Evolutionary conservation across 768 basidiomycete species (phyloP), one percentile per base, ranked within the genome.

Genomic region (Xanthoconium purpureum): DNA sequence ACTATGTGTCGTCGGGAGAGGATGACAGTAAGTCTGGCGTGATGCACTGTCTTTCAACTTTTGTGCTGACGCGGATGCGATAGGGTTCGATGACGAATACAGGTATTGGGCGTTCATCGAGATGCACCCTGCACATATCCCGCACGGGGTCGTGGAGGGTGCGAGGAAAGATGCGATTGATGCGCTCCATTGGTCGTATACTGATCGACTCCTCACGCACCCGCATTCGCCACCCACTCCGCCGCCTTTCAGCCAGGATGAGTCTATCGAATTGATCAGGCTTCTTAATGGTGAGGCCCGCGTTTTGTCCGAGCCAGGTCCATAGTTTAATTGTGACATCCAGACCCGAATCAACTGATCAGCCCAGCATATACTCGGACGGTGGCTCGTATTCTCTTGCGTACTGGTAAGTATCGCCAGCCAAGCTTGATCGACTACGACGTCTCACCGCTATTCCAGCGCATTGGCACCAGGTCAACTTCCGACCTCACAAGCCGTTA

Each of bases 31-130:
- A 70, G 79, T 12, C 30, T 1, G 15, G 3, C 20, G 24, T 4
- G 6, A 9, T 8, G 5, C 4, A n/a, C 58, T 33, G 11, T 37
- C 14, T 24, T 8, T 39, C 3, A 12, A 20, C 17, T 35, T 49
- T 15, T 29, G 28, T 39, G 8, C 50, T 58, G 15, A 61, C 48
- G 15, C 4, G 15, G 14, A 36, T n/a, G 17, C 13, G 24, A 51
- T 58, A 91, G 91, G 81, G 45, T 74, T 89, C 20, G 88, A 91
- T 53, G 78, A 84, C 63, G 88, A 90, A 65, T 89, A 87, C 62
- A 77, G 87, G 52, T 93, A 91, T 65, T 93, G 91, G 91, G 74
- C 82, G 7, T 93, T 85, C 65, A 79, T 93, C 72, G 87, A 91
- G 68, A 73, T 80, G 35, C 89, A 92, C 62, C 91, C 91, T 0